A percentile compares a stretch with the other conserved stretches of the same genome.
Evolutionary conservation across 2,329 filamentous ascomycete genomes (phyloP).

Genomic region (Celoporthe dispersa): DNA sequence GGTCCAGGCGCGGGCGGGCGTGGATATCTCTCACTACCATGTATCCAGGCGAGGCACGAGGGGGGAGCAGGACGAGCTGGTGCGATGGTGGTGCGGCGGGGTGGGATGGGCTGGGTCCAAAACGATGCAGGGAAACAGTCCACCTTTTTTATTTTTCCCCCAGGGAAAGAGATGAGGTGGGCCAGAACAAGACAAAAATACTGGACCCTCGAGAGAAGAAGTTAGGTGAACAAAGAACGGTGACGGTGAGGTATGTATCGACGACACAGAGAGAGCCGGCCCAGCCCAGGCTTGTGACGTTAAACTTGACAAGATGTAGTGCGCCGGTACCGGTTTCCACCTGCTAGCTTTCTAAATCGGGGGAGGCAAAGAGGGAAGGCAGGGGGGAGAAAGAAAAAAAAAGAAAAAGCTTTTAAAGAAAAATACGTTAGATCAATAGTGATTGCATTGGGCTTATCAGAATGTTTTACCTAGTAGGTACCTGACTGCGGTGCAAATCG

Average conservation of each 20-base stretch:
- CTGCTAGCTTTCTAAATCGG: background rate
- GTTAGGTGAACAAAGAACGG: background rate
- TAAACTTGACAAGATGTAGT: background rate
- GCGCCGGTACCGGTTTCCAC: conserved; percentile 2
- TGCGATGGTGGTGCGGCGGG: background rate
- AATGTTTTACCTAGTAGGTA: background rate
- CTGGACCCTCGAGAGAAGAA: background rate
- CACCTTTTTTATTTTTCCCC: background rate
- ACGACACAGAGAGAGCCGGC: background rate
- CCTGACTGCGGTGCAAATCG: background rate
- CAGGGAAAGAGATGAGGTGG: conserved; percentile 4
- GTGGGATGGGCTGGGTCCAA: conserved; percentile 11
- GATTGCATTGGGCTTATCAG: background rate
- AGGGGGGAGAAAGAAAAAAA: too few relatives aligned
- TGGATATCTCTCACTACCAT: background rate
- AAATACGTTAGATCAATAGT: background rate
- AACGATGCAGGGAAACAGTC: conserved; percentile 26
- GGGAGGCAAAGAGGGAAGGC: background rate
- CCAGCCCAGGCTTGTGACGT: conserved; percentile 1
- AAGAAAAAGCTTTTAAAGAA: background rate
- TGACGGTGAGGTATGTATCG: background rate
- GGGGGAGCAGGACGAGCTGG: background rate
- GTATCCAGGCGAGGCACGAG: background rate
- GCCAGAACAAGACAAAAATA: conserved; percentile 1
- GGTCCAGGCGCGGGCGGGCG: conserved; percentile 7